A percentile compares a stretch with the other conserved stretches of the same genome.
Conservation (phyloP, 805 yeast genomes). For the Kregervanrija delftensis region DNA sequence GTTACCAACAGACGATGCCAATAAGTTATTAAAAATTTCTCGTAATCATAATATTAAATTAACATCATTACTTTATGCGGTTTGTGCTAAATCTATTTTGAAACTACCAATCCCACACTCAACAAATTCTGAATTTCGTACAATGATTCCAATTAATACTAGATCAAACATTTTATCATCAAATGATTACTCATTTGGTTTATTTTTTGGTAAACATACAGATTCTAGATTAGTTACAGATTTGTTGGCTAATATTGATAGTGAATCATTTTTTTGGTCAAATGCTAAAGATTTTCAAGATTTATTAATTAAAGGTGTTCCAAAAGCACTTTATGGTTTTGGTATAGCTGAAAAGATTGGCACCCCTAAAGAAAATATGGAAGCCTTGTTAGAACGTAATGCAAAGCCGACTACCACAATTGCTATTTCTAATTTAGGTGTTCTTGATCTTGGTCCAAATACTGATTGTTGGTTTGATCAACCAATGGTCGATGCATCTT, state of each 20-base stretch:
- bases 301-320: not conserved
- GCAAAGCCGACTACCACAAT: slow-evolving; percentile 3
- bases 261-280: slow-evolving; percentile 1
- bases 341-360: slow-evolving; percentile 3
- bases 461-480: slow-evolving; percentile 9
- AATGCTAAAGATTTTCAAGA: slow-evolving; percentile 4
- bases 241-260: not conserved
- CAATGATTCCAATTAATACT: slow-evolving; percentile 8
- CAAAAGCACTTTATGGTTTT: slow-evolving; percentile 1
- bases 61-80: slow-evolving; percentile 6
- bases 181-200: slow-evolving; percentile 5
- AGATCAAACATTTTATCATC: not conserved
- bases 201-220: slow-evolving; percentile 6
- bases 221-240: not conserved
- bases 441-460: not conserved
- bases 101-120: not conserved
- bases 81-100: slow-evolving; percentile 3
- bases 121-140: not conserved
- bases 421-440: slow-evolving; percentile 10
- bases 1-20: not conserved
- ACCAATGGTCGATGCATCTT: slow-evolving; percentile 10
- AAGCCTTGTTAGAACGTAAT: slow-evolving; percentile 1
- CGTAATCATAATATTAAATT: slow-evolving; percentile 4
- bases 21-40: not conserved
- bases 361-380: not conserved